Evolutionary conservation across 1,139 yeast species (phyloP), one percentile per base, ranked within the genome.

Genomic region (Candida sojae): DNA sequence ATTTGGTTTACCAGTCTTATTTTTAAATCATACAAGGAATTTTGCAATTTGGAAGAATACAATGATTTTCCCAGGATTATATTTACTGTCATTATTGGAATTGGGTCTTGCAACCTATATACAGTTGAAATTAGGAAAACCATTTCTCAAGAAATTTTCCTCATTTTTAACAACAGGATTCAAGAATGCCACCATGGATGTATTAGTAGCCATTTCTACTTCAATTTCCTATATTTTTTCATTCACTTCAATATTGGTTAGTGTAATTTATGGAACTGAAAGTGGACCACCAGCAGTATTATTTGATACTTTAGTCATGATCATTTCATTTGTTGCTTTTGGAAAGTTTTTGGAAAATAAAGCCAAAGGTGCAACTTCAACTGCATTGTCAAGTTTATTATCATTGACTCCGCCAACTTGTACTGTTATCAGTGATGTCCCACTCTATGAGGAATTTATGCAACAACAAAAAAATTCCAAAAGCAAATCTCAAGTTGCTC

Each of bases 291-390:
- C 97, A 4, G 80, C 77, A 50, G 84, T 91, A 2, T 73, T 91
- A 39, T 92, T 95, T 73, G 98, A 91, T 53, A 91, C 98, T 0
- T 79, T 91, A 2, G 83, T 86, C 11, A 89, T 93, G 96, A 75
- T 95, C 44, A 76, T 92, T 45, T 73, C 86, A 5, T 93, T 91
- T 66, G 90, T 95, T 33, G 80, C 93, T 6, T 71, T 91, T 43
- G 99, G 99, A 3, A 92, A 93, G 67, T 88, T 89, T 79, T 73
- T 92, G 23, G 99, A 95, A 62, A 89, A 88, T 65, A 84, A 80
- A 57, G 99, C 99, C 2, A 91, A 93, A 62, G 96, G 99, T 5
- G 91, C 89, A 49, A 93, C 98, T 0, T 89, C 97, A 0, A 80
- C 89, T 1, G 96, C 98, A 0, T 75, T 95, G 42, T 86, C 97